Evolutionary conservation across 805 yeast species (phyloP).

Genomic region (Danielozyma ontarioensis): DNA sequence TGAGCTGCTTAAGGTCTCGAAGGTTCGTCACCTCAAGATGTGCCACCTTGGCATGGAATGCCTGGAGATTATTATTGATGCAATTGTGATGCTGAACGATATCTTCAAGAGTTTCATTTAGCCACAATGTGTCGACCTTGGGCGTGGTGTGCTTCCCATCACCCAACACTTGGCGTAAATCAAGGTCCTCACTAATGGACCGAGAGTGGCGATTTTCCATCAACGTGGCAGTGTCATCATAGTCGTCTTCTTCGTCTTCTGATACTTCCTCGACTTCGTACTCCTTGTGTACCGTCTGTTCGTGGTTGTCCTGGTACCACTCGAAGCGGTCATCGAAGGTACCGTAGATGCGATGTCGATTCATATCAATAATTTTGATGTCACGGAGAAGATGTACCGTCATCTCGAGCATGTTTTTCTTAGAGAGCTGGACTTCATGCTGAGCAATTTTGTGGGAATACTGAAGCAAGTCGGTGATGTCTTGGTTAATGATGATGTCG

Average conservation of each 20-base stretch:
- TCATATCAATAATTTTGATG: constrained; percentile 12
- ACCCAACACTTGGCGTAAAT: no score
- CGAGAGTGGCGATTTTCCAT: constrained; percentile 8
- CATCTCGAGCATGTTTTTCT: constrained; percentile 10
- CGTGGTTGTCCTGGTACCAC: constrained; percentile 7
- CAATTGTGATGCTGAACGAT: no score
- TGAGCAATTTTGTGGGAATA: no score
- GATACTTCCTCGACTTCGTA: constrained; percentile 1
- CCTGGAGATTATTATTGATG: no score
- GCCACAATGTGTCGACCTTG: no score
- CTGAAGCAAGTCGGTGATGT: no score
- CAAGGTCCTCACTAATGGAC: background rate
- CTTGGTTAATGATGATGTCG: constrained; percentile 2
- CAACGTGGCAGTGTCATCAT: constrained; percentile 15
- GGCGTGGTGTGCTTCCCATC: no score
- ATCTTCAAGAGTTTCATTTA: no score
- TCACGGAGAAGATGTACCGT: constrained; percentile 10
- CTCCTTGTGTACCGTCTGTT: constrained; percentile 5
- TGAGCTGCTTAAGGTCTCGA: background rate
- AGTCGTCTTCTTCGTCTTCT: constrained; percentile 9
- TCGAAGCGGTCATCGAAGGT: constrained; percentile 6
- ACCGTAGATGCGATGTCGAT: constrained; percentile 10
- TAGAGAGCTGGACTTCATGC: no score
- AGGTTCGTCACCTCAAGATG: background rate
- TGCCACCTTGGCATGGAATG: no score